A percentile compares a stretch with the other conserved stretches of the same genome.
Conservation (phyloP, 371 early-diverging fungal genomes). For the Chytridium lagenaria region DNA sequence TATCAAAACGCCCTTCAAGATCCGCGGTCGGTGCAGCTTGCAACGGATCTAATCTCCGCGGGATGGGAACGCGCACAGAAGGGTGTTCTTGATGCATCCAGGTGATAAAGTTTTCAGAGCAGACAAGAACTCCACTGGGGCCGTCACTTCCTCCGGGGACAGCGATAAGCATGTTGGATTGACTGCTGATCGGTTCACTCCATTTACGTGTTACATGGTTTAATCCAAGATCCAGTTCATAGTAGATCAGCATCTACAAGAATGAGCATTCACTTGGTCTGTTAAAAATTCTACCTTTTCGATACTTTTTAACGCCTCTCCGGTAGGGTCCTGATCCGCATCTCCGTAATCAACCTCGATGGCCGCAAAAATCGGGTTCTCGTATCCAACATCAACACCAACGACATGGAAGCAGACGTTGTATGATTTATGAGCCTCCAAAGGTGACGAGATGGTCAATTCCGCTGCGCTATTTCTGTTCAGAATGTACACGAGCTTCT, state of each 20-base stretch:
- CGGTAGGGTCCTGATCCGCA: slow-evolving; percentile 79
- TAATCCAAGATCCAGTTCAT: slow-evolving; percentile 97
- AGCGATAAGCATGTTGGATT: slow-evolving; percentile 82
- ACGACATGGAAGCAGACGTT: slow-evolving; percentile 77
- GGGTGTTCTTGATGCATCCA: slow-evolving; percentile 81
- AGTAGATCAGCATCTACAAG: slow-evolving; percentile 76
- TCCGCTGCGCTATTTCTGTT: slow-evolving; percentile 88
- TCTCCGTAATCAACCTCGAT: slow-evolving; percentile 90
- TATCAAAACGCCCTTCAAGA: slow-evolving; percentile 26
- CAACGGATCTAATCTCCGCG: slow-evolving; percentile 76
- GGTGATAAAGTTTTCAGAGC: slow-evolving; percentile 86
- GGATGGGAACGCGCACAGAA: slow-evolving; percentile 81
- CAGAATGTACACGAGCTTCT: slow-evolving; percentile 94
- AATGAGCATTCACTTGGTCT: background rate
- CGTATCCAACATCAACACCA: slow-evolving; percentile 96
- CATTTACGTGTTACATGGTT: slow-evolving; percentile 97
- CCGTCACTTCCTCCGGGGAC: slow-evolving; percentile 94
- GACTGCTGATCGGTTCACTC: slow-evolving; percentile 80
- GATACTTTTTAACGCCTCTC: slow-evolving; percentile 73
- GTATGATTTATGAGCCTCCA: slow-evolving; percentile 90
- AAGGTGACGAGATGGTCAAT: slow-evolving; percentile 92
- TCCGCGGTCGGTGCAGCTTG: slow-evolving; percentile 49
- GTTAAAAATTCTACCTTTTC: slow-evolving; percentile 65
- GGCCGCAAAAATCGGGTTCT: slow-evolving; percentile 96
- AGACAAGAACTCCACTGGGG: slow-evolving; percentile 96